Base-by-base conservation (phyloP, 140 eudicot species). In the Erigeron philadelphicus region DNA sequence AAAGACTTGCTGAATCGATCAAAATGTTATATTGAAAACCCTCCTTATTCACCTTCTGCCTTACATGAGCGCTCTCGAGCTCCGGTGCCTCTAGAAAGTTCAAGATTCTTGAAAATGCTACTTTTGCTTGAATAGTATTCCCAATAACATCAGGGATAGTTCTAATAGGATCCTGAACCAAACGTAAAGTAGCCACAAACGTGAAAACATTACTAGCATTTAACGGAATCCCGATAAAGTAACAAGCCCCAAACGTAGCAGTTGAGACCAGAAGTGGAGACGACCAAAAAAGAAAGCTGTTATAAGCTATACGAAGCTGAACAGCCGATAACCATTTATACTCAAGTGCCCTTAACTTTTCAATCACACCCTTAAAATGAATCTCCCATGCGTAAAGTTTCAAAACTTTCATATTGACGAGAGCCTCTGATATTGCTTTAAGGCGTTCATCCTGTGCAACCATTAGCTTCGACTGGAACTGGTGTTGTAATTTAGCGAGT, bases 381-480 rank as follows among this genome's bases (percentile, higher is more conserved):
- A 78, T 83, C 65, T 93, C 98, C 98, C 98, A 89, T 4, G 98
- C 98, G 48, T 93, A 93, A 44, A 93, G 80, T 63, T 89, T 93
- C 66, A 89, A 68, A 63, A 93, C 95, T 81, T 93, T 93, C 98
- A 93, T 93, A 65, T 84, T 93, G 73, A 93, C 89, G 23, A 93
- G 94, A 57, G 98, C 93, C 75, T 89, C 98, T 0, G 86, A 75
- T 70, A 79, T 78, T 8, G 96, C 90, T 74, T 89, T 93, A 58
- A 93, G 81, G 73, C 98, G 64, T 18, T 65, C 85, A 50, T 93
- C 98, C 78, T 93, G 98, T 44, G 95, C 93, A 56, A 84, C 82
- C 96, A 89, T 86, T 16, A 93, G 83, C 80, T 83, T 86, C 3
- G 85, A 71, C 41, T 93, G 98, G 62, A 86, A 93, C 78, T 78